Evolutionary conservation across 2,329 filamentous ascomycete species (phyloP), one percentile per base, ranked within the genome.

Genomic region (Fusarium aywerte): DNA sequence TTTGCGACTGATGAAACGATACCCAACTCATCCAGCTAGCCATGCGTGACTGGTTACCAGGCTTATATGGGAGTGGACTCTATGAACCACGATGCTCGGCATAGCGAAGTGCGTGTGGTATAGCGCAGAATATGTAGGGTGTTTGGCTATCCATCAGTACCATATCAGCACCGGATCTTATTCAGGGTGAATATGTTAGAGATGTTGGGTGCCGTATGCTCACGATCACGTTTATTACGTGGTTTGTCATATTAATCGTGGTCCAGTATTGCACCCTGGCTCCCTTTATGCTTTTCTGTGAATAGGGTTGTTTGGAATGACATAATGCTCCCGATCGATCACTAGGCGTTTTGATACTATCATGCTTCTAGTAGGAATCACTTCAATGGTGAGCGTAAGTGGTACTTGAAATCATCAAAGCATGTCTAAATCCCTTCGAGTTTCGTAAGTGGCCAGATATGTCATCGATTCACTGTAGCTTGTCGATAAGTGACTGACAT

Each of bases 221-320:
- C 5, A 32, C 20, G 16, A 33, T 52, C 31, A 58, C 53, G 23
- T 58, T 48, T 33, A 35, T 36, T 39, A 54, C 49, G 55, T 58
- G 65, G 67, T 72, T 61, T 58, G 47, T 40, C 40, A 43, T 36
- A 38, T 25, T 66, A 43, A 62, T 48, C 55, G 18, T 38, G 58
- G 65, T 40, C 53, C 55, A 61, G 56, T 48, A 51, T 36, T 25
- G 16, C 29, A 47, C 59, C 50, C 50, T 39, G n/a, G 31, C 16
- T 29, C 29, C 4, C 23, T 42, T 18, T 18, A 33, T 48, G 52
- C 32, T 55, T 29, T 44, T 31, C 18, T 18, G 47, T 27, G 20
- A 33, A 29, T 36, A 23, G 11, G 52, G 45, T 64, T 38, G 48
- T 39, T 44, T 43, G 27, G 21, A 45, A 38, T 59, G 53, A 42